Evolutionary conservation across 108 stramenopile genomes (phyloP).

Genomic region (Cyclotella sp.): DNA sequence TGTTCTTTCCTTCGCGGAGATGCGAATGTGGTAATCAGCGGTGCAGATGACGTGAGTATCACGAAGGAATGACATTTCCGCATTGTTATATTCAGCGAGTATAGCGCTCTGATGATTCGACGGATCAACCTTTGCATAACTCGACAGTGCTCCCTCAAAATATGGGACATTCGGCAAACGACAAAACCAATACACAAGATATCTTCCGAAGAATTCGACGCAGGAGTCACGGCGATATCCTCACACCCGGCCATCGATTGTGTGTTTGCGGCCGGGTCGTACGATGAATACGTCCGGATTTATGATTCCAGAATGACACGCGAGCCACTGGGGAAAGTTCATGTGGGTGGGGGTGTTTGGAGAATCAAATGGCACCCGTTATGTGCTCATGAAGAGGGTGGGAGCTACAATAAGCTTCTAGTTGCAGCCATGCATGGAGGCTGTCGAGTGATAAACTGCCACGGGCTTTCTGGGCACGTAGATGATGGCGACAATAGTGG

Average conservation of each 20-base stretch:
- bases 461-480: conserved; percentile 8
- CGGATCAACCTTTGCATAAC: not conserved
- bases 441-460: conserved; percentile 65
- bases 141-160: conserved; percentile 55
- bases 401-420: conserved; percentile 46
- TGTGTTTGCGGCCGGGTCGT: conserved; percentile 77
- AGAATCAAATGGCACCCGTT: conserved; percentile 88
- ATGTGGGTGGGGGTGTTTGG: conserved; percentile 86
- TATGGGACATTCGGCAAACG: conserved; percentile 69
- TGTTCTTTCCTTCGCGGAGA: conserved; percentile 52
- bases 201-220: conserved; percentile 63
- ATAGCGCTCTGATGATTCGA: conserved; percentile 27
- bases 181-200: conserved; percentile 42
- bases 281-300: conserved; percentile 80
- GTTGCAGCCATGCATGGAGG: conserved; percentile 91
- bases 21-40: conserved; percentile 50
- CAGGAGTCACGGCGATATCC: conserved; percentile 84
- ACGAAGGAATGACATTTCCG: not conserved
- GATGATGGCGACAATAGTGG: conserved; percentile 9
- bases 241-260: conserved; percentile 60
- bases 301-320: conserved; percentile 66
- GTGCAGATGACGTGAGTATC: conserved; percentile 55
- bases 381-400: conserved; percentile 17
- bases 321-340: conserved; percentile 28
- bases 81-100: conserved; percentile 12